Percentiles rank a stretch among this genome's conserved stretches.
Evolutionary conservation across 164 flowering plant genomes (phyloP).

Genomic region (Chimonanthus praecox): DNA sequence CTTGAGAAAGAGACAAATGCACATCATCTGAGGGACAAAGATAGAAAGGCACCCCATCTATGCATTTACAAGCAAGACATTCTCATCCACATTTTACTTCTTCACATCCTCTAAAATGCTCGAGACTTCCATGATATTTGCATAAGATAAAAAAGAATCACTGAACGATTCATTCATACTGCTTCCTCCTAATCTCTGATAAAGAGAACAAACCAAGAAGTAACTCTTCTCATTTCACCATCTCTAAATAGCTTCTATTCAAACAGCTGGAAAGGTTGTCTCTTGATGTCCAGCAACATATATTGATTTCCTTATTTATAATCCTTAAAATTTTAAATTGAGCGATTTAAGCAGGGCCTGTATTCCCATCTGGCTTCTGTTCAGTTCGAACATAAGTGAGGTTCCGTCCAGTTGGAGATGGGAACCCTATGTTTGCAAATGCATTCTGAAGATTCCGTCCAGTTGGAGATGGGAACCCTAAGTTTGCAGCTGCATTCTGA

Average conservation of each 20-base stretch:
- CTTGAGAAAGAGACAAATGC: neutral
- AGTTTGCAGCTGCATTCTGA: constrained; percentile 22
- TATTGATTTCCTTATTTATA: neutral
- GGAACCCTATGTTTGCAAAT: constrained; percentile 13
- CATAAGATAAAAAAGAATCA: neutral
- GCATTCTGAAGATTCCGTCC: constrained; percentile 29
- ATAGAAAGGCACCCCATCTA: neutral
- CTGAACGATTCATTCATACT: neutral
- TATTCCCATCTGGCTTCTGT: constrained; percentile 32
- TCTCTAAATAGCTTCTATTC: neutral
- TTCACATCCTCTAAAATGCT: neutral
- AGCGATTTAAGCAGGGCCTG: constrained; percentile 13
- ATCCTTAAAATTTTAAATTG: neutral
- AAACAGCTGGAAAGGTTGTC: neutral
- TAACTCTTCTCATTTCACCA: neutral
- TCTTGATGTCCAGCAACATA: neutral
- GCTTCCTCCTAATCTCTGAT: neutral
- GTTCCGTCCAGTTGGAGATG: constrained; percentile 36
- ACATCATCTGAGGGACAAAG: neutral
- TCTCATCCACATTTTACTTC: neutral
- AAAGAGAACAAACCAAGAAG: neutral
- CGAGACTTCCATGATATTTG: neutral
- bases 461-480: constrained; percentile 23
- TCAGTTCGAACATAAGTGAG: constrained; percentile 70
- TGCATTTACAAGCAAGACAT: neutral